Conservation (phyloP, 225 moss, liverwort and hornwort species). For the Physcomitrellopsis africana region DNA sequence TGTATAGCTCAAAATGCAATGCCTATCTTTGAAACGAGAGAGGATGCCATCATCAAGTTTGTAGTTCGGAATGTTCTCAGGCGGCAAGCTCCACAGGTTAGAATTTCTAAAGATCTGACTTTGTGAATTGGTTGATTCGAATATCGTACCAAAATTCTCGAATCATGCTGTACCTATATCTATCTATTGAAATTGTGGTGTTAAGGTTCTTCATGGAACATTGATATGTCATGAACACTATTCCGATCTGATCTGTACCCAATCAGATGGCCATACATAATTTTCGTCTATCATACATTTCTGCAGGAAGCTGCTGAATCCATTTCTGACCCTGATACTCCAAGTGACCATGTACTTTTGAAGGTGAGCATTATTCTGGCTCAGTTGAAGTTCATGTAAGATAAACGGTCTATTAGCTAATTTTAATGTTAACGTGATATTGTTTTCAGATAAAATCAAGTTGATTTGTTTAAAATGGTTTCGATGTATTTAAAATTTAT, state of each 20-base stretch:
- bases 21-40: slow-evolving; percentile 92
- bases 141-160: not conserved
- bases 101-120: not conserved
- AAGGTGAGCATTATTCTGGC: slow-evolving; percentile 51
- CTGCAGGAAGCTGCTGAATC: slow-evolving; percentile 65
- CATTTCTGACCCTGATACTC: slow-evolving; percentile 55
- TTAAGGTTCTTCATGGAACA: not conserved
- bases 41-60: slow-evolving; percentile 80
- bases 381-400: not conserved
- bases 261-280: not conserved
- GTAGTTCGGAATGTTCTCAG: slow-evolving; percentile 82
- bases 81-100: slow-evolving; percentile 59
- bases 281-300: slow-evolving; percentile 9
- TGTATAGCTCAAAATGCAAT: slow-evolving; percentile 89
- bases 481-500: not conserved
- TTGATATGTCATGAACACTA: not conserved
- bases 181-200: not conserved
- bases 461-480: slow-evolving; percentile 1
- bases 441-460: not conserved
- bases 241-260: not conserved
- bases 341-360: slow-evolving; percentile 78
- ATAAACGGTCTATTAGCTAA: not conserved
- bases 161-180: not conserved
- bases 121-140: not conserved
- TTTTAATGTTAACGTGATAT: not conserved